Conservation (phyloP, 192 early-diverging fungal species). For the Lunasporangiospora selenospora region DNA sequence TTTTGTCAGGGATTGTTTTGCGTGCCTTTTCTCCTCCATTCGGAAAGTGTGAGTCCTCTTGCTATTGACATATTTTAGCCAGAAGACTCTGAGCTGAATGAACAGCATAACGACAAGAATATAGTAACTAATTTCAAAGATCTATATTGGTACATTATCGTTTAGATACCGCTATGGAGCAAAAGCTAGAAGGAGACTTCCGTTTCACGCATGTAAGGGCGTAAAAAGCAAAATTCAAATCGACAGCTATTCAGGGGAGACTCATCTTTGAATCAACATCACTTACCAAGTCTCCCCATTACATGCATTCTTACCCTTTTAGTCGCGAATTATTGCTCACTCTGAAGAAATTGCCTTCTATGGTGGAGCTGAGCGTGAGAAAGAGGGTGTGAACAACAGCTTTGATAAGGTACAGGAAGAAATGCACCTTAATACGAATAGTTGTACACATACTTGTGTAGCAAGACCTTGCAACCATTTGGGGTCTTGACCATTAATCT, state of each 20-base stretch:
- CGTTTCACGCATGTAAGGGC: conserved; percentile 71
- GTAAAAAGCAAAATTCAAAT: neutral
- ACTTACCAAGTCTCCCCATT: neutral
- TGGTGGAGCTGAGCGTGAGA: conserved; percentile 70
- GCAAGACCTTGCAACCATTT: too few species aligned
- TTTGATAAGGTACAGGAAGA: conserved; percentile 72
- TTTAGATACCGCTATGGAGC: conserved; percentile 75
- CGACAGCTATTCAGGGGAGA: neutral
- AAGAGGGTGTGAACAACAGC: conserved; percentile 66
- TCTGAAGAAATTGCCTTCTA: conserved; percentile 88
- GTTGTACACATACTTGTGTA: too few species aligned
- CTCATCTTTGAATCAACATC: too few species aligned
- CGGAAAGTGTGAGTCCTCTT: conserved; percentile 63
- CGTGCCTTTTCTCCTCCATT: conserved; percentile 82
- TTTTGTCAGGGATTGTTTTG: conserved; percentile 68
- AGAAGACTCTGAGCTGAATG: neutral
- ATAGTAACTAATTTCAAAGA: neutral
- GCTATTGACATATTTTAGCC: neutral
- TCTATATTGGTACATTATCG: neutral
- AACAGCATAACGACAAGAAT: neutral
- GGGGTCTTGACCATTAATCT: too few species aligned
- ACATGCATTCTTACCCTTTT: neutral
- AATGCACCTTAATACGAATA: too few species aligned
- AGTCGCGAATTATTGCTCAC: conserved; percentile 82
- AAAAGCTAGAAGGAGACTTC: conserved; percentile 82